phyloP scores from a whole-genome alignment of 2,329 filamentous ascomycete genomes.

The Cercospora berteroae region DNA sequence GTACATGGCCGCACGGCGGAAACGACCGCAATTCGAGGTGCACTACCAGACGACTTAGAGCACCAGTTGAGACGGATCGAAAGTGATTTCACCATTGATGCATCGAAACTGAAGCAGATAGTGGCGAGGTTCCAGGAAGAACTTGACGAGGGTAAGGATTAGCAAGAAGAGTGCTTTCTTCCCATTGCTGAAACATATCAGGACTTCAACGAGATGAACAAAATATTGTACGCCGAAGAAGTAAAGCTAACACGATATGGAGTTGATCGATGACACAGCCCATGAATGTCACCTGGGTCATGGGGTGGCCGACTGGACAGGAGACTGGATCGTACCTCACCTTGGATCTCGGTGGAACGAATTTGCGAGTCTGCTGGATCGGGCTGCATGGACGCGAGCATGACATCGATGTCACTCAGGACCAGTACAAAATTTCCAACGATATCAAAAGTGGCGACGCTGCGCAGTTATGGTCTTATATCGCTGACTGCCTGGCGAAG shows the following conservation, averaged over 20 bases:
- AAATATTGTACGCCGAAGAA: not conserved
- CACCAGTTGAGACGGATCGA: not conserved
- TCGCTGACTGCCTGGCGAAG: conserved; percentile 87
- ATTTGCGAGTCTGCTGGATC: conserved; percentile 92
- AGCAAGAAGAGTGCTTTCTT: not conserved
- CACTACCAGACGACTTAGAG: not conserved
- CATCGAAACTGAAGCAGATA: not conserved
- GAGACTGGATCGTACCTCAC: conserved; percentile 87
- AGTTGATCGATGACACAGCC: conserved; percentile 57
- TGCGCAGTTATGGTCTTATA: conserved; percentile 92
- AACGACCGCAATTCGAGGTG: not conserved
- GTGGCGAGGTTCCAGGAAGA: not conserved
- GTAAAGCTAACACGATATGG: not conserved
- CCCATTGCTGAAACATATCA: not conserved
- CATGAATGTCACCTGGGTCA: conserved; percentile 98
- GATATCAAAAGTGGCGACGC: conserved; percentile 83
- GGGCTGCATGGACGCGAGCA: conserved; percentile 83
- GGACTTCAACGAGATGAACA: conserved; percentile 2
- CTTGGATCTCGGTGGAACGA: conserved; percentile 94
- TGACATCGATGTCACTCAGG: conserved; percentile 90
- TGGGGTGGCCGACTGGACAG: conserved; percentile 81
- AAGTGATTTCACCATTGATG: not conserved
- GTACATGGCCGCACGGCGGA: not conserved
- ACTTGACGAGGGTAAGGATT: not conserved
- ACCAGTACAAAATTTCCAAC: conserved; percentile 92